Conservation (phyloP, 805 yeast species). For the Hyphopichia homilentoma region DNA sequence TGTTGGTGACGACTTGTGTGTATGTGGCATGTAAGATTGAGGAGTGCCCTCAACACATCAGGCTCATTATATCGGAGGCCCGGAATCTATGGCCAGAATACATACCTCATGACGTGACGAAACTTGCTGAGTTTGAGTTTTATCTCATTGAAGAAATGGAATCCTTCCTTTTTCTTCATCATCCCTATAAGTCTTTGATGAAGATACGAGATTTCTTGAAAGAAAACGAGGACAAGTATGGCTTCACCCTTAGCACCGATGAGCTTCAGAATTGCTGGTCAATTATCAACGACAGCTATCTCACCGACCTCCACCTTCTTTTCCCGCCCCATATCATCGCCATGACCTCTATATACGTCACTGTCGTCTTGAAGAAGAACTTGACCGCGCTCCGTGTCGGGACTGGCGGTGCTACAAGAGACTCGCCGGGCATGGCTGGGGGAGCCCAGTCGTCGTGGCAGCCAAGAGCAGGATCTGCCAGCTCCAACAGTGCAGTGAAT, state of each 20-base stretch:
- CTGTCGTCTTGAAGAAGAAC: conserved; percentile 54
- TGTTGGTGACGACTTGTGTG: conserved; percentile 77
- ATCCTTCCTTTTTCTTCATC: conserved; percentile 66
- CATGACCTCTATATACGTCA: conserved; percentile 72
- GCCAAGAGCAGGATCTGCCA: neutral
- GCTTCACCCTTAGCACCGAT: conserved; percentile 45
- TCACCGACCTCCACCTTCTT: conserved; percentile 78
- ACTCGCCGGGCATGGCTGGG: neutral
- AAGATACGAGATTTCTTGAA: conserved; percentile 47
- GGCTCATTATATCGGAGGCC: conserved; percentile 80
- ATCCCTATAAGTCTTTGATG: conserved; percentile 64
- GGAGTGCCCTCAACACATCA: conserved; percentile 91
- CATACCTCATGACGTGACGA: conserved; percentile 86
- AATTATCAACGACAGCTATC: conserved; percentile 80
- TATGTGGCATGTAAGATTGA: conserved; percentile 92
- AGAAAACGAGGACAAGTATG: conserved; percentile 22
- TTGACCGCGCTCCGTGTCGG: conserved; percentile 12
- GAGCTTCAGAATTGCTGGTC: conserved; percentile 90
- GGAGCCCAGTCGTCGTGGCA: neutral
- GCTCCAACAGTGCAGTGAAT: conserved; percentile 9
- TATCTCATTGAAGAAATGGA: conserved; percentile 86
- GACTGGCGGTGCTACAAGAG: neutral
- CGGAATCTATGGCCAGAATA: conserved; percentile 92
- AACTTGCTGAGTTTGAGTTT: conserved; percentile 93
- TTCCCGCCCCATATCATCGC: conserved; percentile 91